Evolutionary conservation across 768 basidiomycete species (phyloP).

Genomic region (Termitomyces sp.): DNA sequence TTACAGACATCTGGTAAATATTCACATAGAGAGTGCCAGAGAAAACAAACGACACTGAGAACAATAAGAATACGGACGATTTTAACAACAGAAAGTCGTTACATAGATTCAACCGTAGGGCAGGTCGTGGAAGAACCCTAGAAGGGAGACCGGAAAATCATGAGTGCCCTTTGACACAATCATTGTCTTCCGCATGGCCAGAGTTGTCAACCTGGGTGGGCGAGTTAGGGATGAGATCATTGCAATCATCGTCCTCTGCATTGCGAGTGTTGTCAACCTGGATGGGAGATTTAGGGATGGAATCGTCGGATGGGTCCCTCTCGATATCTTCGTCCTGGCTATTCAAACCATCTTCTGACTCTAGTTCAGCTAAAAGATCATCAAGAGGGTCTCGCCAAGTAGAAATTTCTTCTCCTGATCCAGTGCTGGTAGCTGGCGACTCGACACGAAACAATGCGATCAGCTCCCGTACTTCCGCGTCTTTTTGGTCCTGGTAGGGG

Average conservation of each 20-base stretch:
- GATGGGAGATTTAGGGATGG: not conserved
- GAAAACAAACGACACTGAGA: too few relatives aligned
- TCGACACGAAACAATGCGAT: not conserved
- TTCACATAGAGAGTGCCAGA: too few relatives aligned
- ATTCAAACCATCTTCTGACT: not conserved
- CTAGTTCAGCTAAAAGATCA: not conserved
- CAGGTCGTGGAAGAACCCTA: not conserved
- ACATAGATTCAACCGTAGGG: too few relatives aligned
- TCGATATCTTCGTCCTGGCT: not conserved
- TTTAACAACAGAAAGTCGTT: too few relatives aligned
- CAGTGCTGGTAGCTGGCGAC: not conserved
- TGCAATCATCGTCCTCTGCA: not conserved
- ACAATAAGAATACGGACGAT: too few relatives aligned
- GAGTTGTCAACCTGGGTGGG: not conserved
- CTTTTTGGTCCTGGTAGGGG: not conserved
- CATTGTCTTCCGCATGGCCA: not conserved
- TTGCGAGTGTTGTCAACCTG: not conserved
- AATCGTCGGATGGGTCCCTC: not conserved
- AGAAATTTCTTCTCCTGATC: not conserved
- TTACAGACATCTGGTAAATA: too few relatives aligned
- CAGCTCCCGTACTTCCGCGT: not conserved
- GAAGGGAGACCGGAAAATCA: not conserved
- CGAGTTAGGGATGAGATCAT: not conserved
- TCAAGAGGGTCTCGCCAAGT: not conserved
- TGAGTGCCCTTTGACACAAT: not conserved